Base-by-base conservation (phyloP, 345 rosid genomes). In the Gynandropsis gynandra region DNA sequence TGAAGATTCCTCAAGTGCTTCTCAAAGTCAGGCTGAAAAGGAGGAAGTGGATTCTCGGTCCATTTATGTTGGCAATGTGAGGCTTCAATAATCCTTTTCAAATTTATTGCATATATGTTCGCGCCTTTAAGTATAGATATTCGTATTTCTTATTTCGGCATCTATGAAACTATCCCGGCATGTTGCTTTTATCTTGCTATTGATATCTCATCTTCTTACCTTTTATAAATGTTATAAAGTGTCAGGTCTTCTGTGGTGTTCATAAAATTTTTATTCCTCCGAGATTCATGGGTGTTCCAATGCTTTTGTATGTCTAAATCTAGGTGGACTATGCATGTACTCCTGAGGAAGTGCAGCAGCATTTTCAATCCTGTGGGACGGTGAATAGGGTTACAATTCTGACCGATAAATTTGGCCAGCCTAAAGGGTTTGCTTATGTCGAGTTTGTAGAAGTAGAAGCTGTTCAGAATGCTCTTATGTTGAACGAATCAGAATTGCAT, bases 361-460 rank as follows among this genome's bases (percentile, higher is more conserved):
- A 92, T 73, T 92, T 92, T 68, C 98, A 92, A 42, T 92, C 98
- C 14, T 92, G 98, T 71, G 98, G 98, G 48, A 92, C 98, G 0
- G 96, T 92, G 39, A 87, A 92, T 62, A 74, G 98, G 47, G 98
- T 90, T 63, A 92, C 98, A 9, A 92, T 92, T 70, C 79, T 92
- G 83, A 87, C 98, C 0, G 98, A 92, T 68, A 92, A 92, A 81
- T 92, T 87, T 52, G 98, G 95, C 58, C 98, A 92, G 50, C 98
- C 98, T 24, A 92, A 92, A 72, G 98, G 98, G 52, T 92, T 92
- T 75, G 97, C 98, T 5, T 92, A 92, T 10, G 98, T 92, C 4
- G 98, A 92, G 57, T 92, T 92, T 67, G 97, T 87, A 52, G 98
- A 92, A 71, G 48, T 68, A 58, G 98, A 92, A 54, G 98, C 98